Base-by-base conservation (phyloP, 2,329 filamentous ascomycete genomes). In the Calcarisporium arbuscula region DNA sequence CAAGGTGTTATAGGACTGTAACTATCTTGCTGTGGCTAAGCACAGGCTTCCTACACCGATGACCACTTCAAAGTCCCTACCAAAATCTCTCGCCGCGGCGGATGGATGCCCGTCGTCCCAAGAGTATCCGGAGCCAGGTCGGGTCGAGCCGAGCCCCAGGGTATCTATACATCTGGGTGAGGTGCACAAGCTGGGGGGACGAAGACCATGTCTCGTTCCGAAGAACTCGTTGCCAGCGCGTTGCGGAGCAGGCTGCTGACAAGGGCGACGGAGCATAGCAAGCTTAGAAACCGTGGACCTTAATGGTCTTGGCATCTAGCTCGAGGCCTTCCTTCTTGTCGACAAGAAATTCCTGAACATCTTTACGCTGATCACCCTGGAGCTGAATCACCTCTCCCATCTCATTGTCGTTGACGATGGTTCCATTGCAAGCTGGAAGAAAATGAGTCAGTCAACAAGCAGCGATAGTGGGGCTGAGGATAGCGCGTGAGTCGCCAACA, bases 341-440 rank as follows among this genome's bases (percentile, higher is more conserved):
- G 68, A 81, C 80, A 67, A 96, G 81, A 74, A 96, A 98, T 61
- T 95, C 88, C 67, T 94, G 85, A 63, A 95, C 85, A 79, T 95
- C 88, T 72, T 94, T 94, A 70, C 92, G 90, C 76, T 98, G 92
- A 66, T 98, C 92, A 58, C 92, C 92, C 70, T 98, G 92, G 60
- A 98, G 84, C 77, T 98, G 92, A 62, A 98, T 95, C 77, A 96
- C 90, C 76, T 96, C 89, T 63, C 90, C 90, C 86, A 95, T 95
- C 70, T 94, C 88, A 54, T 77, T 78, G 69, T 96, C 90, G 61
- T 80, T 80, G 68, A 96, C 89, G 65, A 96, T 94, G 70, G 89
- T 96, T 78, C 92, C 92, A 95, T 98, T 96, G 86, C 90, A 96
- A 67, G 92, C 90, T 86, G 25, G 14, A 28, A 21, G 15, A 7